Percentiles rank a stretch among this genome's conserved stretches.
These are phyloP conservation scores for Medicago ruthenica DNA, from an alignment of 306 rosid species.

Conservation along the genomic window DNA sequence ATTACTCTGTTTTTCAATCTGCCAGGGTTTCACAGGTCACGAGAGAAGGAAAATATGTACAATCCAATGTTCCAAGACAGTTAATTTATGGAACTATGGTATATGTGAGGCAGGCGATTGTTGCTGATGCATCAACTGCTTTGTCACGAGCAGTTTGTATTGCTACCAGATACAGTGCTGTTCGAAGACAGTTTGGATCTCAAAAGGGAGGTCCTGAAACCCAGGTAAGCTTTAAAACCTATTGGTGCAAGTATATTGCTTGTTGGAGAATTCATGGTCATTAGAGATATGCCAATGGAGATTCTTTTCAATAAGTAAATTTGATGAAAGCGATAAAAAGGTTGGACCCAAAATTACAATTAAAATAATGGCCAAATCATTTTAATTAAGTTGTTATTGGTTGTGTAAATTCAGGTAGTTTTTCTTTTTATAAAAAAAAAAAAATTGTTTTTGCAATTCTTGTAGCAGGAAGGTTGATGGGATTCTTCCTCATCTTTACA, in stretches of 20 bases:
- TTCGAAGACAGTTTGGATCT: conserved; percentile 93
- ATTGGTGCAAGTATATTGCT: conserved; percentile 25
- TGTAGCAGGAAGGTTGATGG: conserved; percentile 13
- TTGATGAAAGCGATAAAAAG: not conserved
- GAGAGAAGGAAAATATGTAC: conserved; percentile 86
- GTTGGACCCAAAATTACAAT: not conserved
- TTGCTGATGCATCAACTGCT: conserved; percentile 85
- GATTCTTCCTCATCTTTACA: conserved; percentile 25
- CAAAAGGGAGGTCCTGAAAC: conserved; percentile 76
- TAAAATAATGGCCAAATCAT: conserved; percentile 8
- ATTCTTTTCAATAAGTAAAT: not conserved
- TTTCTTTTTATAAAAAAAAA: conserved; percentile 1
- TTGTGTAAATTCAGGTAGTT: conserved; percentile 1
- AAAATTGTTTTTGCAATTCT: not conserved
- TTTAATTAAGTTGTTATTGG: conserved; percentile 5
- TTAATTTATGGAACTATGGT: conserved; percentile 96
- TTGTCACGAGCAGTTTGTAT: conserved; percentile 96
- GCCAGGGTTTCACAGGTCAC: conserved; percentile 91
- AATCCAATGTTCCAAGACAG: conserved; percentile 86
- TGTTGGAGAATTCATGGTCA: conserved; percentile 17
- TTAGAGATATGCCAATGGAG: conserved; percentile 9
- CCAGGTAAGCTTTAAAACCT: conserved; percentile 60
- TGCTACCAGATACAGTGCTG: conserved; percentile 97
- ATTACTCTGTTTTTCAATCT: conserved; percentile 38
- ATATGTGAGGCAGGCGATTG: conserved; percentile 81